A percentile compares a stretch with the other conserved stretches of the same genome.
Conservation (phyloP, 75 land plant species). For the Gnetum montanum region DNA sequence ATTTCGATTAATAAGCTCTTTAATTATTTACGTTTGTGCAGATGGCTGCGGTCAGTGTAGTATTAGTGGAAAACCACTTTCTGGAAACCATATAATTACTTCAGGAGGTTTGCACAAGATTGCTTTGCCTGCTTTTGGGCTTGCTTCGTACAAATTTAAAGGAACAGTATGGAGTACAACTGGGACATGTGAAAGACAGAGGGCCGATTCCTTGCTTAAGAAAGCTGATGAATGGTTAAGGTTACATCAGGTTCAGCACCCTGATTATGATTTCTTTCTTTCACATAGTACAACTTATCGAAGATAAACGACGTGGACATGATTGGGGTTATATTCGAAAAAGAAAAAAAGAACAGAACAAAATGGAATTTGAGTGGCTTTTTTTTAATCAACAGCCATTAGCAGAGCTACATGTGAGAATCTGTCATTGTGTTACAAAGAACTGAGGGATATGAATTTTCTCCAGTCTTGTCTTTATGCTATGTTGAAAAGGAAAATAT, state of each 20-base stretch:
- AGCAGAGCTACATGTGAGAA: too few relatives aligned
- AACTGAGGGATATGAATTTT: too few relatives aligned
- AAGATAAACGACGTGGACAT: conserved; percentile 6
- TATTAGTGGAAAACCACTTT: conserved; percentile 2
- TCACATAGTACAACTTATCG: conserved; percentile 12
- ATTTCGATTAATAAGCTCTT: too few relatives aligned
- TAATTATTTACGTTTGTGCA: neutral
- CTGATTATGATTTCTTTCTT: conserved; percentile 49
- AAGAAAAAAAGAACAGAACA: neutral
- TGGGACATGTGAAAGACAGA: conserved; percentile 19
- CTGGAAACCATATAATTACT: conserved; percentile 2
- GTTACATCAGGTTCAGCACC: conserved; percentile 34
- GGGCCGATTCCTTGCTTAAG: conserved; percentile 21
- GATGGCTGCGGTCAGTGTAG: conserved; percentile 8
- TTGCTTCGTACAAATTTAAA: conserved; percentile 57
- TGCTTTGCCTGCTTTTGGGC: conserved; percentile 44
- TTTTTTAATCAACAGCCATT: conserved; percentile 5
- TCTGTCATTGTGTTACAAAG: too few relatives aligned
- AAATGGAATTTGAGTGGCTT: conserved; percentile 4
- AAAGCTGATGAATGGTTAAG: conserved; percentile 46
- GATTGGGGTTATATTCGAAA: neutral
- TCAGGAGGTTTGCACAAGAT: conserved; percentile 14
- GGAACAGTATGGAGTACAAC: conserved; percentile 42
- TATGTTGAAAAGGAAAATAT: too few relatives aligned
- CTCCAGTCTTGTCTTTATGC: too few relatives aligned